Conservation (phyloP, 176 grass and related monocot species). For the Chloris gayana region DNA sequence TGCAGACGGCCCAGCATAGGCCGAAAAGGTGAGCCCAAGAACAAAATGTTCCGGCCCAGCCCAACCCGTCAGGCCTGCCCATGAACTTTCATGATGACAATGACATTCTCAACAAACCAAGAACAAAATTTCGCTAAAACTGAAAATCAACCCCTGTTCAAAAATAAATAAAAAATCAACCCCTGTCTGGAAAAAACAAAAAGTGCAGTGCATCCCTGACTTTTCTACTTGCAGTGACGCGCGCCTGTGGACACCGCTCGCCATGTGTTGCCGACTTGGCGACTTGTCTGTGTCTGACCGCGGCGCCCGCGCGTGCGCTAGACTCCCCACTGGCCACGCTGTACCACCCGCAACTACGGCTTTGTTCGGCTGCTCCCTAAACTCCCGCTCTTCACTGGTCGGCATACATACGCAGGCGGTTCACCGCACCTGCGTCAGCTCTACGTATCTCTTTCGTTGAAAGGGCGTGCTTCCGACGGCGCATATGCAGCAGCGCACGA, state of each 20-base stretch:
- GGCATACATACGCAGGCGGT: background rate
- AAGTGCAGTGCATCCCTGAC: background rate
- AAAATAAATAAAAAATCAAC: no score
- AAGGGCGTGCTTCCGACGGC: background rate
- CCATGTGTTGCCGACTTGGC: no score
- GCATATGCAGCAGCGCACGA: background rate
- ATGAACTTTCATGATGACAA: no score
- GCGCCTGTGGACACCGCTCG: no score
- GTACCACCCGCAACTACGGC: background rate
- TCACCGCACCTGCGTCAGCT: background rate
- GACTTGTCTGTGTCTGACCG: no score
- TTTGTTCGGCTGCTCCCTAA: background rate
- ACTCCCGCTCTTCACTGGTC: background rate
- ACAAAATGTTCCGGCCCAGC: background rate
- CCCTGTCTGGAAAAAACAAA: no score
- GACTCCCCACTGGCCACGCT: background rate
- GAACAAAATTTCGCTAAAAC: no score
- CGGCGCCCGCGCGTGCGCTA: background rate
- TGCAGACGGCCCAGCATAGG: background rate
- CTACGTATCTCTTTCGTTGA: background rate
- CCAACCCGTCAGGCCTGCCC: background rate
- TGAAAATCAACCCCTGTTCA: no score
- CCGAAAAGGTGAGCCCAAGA: background rate
- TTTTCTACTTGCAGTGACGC: no score
- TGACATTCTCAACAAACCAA: no score